A percentile compares a stretch with the other conserved stretches of the same genome.
These are phyloP conservation scores for Rhynchospora pubera DNA, from an alignment of 176 grass and related monocot species.

Conservation along the genomic window DNA sequence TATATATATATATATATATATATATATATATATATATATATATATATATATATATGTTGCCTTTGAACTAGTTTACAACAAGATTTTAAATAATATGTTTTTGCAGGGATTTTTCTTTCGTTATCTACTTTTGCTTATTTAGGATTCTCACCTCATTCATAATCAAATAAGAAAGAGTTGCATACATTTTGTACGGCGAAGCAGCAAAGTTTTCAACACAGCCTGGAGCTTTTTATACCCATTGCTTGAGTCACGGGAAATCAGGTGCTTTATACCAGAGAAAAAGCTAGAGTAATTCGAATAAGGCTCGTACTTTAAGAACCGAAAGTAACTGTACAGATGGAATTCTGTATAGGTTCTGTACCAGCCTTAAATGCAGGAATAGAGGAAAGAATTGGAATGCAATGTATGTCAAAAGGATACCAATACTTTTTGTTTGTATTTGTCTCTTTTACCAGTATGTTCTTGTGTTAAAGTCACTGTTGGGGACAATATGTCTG, in stretches of 20 bases:
- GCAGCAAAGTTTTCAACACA: conserved; percentile 71
- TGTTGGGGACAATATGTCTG: no score
- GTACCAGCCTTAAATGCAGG: no score
- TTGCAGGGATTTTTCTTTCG: no score
- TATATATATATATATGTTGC: background rate
- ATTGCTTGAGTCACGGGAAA: conserved; percentile 56
- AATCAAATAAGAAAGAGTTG: background rate
- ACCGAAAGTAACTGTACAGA: conserved; percentile 90
- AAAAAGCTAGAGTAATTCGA: conserved; percentile 70
- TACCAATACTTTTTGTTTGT: no score
- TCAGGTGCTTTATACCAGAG: conserved; percentile 79
- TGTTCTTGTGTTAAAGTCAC: no score
- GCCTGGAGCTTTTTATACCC: conserved; percentile 96
- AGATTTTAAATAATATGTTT: background rate
- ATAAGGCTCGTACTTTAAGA: conserved; percentile 94
- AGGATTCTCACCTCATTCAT: background rate
- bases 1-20: background rate
- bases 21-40: no score
- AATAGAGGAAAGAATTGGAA: no score
- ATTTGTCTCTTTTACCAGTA: no score
- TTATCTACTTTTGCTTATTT: background rate
- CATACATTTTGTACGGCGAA: conserved; percentile 89
- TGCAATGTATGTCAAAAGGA: no score
- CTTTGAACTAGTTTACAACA: background rate
- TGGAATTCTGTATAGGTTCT: conserved; percentile 85